A percentile compares a stretch with the other conserved stretches of the same genome.
These are phyloP conservation scores for Cryptococcus sp. DNA, from an alignment of 1,284 basidiomycete species.

Conservation along the genomic window DNA sequence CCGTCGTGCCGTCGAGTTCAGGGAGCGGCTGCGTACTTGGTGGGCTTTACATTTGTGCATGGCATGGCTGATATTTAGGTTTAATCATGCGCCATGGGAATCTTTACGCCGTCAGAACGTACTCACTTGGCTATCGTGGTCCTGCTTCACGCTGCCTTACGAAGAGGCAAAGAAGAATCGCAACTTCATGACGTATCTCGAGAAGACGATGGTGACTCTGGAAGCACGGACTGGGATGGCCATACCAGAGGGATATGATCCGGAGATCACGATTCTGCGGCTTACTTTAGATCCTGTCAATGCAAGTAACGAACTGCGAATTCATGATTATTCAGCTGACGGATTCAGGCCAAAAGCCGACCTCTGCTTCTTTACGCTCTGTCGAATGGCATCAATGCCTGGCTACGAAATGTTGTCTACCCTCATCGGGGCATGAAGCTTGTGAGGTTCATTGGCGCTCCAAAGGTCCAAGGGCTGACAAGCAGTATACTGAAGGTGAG, in stretches of 20 bases:
- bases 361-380: conserved; percentile 68
- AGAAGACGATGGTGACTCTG: conserved; percentile 60
- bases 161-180: conserved; percentile 47
- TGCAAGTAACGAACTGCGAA: conserved; percentile 47
- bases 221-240: conserved; percentile 67
- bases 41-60: conserved; percentile 14
- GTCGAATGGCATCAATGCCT: conserved; percentile 55
- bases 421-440: conserved; percentile 31
- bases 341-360: conserved; percentile 49
- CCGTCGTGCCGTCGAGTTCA: conserved; percentile 42
- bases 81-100: conserved; percentile 69
- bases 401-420: conserved; percentile 27
- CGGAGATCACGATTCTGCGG: conserved; percentile 58
- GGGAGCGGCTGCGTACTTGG: conserved; percentile 46
- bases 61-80: conserved; percentile 52
- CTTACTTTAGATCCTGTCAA: conserved; percentile 75
- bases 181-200: conserved; percentile 54
- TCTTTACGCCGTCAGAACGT: conserved; percentile 63
- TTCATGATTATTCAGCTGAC: background rate
- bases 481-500: conserved; percentile 39
- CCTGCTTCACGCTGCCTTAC: conserved; percentile 65
- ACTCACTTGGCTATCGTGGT: conserved; percentile 77
- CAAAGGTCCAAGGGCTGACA: conserved; percentile 6
- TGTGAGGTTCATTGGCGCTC: conserved; percentile 9
- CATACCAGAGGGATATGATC: conserved; percentile 62